Evolutionary conservation across 331 rosid species (phyloP).

Genomic region (Stylosanthes scabra): DNA sequence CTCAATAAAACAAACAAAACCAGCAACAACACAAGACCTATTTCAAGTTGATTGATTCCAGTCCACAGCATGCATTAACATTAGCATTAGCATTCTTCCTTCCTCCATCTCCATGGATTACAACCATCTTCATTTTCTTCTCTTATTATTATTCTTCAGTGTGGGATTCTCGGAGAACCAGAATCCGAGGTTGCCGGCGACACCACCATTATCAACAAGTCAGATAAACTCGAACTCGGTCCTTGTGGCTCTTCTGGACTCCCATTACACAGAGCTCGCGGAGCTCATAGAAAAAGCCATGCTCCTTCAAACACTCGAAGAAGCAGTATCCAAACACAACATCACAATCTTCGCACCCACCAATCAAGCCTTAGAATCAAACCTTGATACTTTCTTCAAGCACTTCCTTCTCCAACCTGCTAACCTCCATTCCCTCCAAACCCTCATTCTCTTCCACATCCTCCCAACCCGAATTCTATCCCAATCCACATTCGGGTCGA

Average conservation of each 20-base stretch:
- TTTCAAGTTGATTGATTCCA: too few species aligned
- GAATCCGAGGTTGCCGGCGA: too few species aligned
- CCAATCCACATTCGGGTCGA: constrained; percentile 28
- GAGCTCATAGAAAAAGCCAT: constrained; percentile 75
- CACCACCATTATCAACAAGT: constrained; percentile 19
- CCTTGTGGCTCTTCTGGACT: constrained; percentile 77
- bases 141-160: constrained; percentile 7
- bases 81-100: too few species aligned
- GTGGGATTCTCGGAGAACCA: constrained; percentile 56
- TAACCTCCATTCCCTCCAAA: constrained; percentile 69
- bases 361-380: constrained; percentile 69
- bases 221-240: constrained; percentile 86
- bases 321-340: constrained; percentile 63
- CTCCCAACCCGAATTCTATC: constrained; percentile 60
- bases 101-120: constrained; percentile 50
- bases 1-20: constrained; percentile 30
- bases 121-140: not conserved
- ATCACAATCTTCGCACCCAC: constrained; percentile 78
- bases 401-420: constrained; percentile 78
- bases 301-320: constrained; percentile 64
- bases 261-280: constrained; percentile 77
- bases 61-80: constrained; percentile 19
- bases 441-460: constrained; percentile 59
- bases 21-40: too few species aligned
- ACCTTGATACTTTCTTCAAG: constrained; percentile 70